Evolutionary conservation across 148 eudicot genomes (phyloP), one percentile per base, ranked within the genome.

Genomic region (Pouteria glomerata): DNA sequence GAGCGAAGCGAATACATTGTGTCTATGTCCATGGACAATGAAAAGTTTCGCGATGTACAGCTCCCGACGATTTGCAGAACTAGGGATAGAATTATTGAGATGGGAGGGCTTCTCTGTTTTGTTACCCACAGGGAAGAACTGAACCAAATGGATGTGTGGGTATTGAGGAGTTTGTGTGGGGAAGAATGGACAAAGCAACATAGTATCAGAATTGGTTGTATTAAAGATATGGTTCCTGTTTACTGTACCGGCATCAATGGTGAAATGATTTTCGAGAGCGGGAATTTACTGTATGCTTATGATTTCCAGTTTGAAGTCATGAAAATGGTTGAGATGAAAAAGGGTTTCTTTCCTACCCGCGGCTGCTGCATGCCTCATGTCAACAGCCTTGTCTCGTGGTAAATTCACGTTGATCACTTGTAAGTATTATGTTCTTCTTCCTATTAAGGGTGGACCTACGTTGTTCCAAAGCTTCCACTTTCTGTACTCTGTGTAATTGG

Each of bases 351-450:
- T 58, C 63, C 57, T n/a, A 1, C 31, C 15, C 0, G 1, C 7
- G 14, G 52, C 56, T 21, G 44, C 74, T 80, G 13, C 33, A 7
- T 71, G 26, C 80, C 85, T 76, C 88, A 87, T 80, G 86, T 87
- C 11, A 84, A 87, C 69, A 82, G 83, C 77, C 78, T 80, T 44
- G 74, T 80, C 61, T 82, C 86, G 27, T 80, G 81, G 74, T 44
- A 16, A 58, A 73, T 37, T n/a, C 16, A 57, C n/a, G 15, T 2
- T 3, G 3, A 7, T 37, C 4, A 7, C 3, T 37, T 3, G 41
- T 37, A 2, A 37, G 41, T 37, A 7, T 3, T 37, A 37, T 37
- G 41, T 37, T 37, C 41, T 37, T 37, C 41, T 7, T 37, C 4
- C 7, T 7, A 7, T 37, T 37, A 37, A 7, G 7, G 41, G 7